Percentiles rank a stretch among this genome's conserved stretches.
Evolutionary conservation across 768 basidiomycete species (phyloP).

Genomic region (Suillus hirtellus): DNA sequence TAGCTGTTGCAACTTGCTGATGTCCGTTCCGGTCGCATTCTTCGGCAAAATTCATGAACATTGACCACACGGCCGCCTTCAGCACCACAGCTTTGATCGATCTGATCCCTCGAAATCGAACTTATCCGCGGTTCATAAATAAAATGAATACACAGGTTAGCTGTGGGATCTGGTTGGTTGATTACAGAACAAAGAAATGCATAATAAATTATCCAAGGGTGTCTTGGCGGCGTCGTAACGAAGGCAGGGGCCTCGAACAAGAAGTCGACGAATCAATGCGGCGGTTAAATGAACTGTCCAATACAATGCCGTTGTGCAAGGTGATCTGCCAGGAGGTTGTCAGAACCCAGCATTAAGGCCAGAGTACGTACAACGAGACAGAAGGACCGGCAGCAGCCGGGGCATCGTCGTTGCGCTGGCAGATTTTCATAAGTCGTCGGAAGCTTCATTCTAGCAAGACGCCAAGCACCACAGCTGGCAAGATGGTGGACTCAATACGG

Average conservation of each 20-base stretch:
- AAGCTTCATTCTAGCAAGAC: constrained; percentile 73
- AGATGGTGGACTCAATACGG: constrained; percentile 63
- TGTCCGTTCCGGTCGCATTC: not conserved
- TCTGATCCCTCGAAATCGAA: not conserved
- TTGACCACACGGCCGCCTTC: not conserved
- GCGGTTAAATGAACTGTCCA: constrained; percentile 91
- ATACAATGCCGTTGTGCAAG: constrained; percentile 97
- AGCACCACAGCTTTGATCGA: not conserved
- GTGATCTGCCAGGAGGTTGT: constrained; percentile 60
- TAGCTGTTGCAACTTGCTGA: not conserved
- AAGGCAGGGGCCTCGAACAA: constrained; percentile 95
- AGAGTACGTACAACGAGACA: constrained; percentile 88
- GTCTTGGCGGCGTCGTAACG: constrained; percentile 95
- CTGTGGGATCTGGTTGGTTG: not conserved
- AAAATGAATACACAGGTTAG: not conserved
- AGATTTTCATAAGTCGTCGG: constrained; percentile 91
- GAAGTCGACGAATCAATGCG: constrained; percentile 93
- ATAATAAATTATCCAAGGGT: constrained; percentile 80
- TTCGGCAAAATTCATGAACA: not conserved
- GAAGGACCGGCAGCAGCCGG: constrained; percentile 86
- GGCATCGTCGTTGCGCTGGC: constrained; percentile 75
- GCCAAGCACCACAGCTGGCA: constrained; percentile 75
- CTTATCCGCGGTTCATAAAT: not conserved
- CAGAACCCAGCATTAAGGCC: constrained; percentile 84
- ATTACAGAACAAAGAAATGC: not conserved